Conservation (phyloP, 768 basidiomycete species). For the Xerocomus potaroensis region DNA sequence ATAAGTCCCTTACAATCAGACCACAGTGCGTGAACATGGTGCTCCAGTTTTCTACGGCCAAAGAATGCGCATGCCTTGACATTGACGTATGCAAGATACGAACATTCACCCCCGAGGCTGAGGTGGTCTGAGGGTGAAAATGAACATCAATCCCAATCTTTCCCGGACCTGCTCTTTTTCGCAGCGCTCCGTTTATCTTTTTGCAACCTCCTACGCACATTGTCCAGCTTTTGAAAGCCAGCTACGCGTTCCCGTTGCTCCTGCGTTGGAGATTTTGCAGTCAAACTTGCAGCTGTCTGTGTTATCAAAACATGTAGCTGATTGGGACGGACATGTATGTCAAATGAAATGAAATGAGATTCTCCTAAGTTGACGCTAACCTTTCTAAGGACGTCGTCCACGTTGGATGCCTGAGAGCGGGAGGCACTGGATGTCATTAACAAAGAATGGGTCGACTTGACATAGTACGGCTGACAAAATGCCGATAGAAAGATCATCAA, state of each 20-base stretch:
- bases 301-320: conserved; percentile 28
- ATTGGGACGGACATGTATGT: background rate
- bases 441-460: conserved; percentile 63
- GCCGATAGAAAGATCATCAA: background rate
- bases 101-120: too few relatives aligned
- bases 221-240: conserved; percentile 18
- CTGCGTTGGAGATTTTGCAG: conserved; percentile 19
- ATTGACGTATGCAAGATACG: background rate
- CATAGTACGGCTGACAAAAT: conserved; percentile 54
- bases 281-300: conserved; percentile 19
- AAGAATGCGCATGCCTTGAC: too few relatives aligned
- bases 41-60: too few relatives aligned
- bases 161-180: conserved; percentile 27
- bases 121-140: background rate
- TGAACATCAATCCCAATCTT: conserved; percentile 23
- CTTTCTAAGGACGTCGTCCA: conserved; percentile 68
- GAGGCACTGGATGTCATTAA: conserved; percentile 63
- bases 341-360: background rate
- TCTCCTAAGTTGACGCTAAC: conserved; percentile 27
- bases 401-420: conserved; percentile 76
- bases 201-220: conserved; percentile 20
- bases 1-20: too few relatives aligned
- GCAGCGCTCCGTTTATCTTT: conserved; percentile 24
- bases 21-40: too few relatives aligned
- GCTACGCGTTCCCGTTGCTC: conserved; percentile 27